Evolutionary conservation across 495 filamentous ascomycete species (phyloP).

Genomic region (Haplographium delicatum): DNA sequence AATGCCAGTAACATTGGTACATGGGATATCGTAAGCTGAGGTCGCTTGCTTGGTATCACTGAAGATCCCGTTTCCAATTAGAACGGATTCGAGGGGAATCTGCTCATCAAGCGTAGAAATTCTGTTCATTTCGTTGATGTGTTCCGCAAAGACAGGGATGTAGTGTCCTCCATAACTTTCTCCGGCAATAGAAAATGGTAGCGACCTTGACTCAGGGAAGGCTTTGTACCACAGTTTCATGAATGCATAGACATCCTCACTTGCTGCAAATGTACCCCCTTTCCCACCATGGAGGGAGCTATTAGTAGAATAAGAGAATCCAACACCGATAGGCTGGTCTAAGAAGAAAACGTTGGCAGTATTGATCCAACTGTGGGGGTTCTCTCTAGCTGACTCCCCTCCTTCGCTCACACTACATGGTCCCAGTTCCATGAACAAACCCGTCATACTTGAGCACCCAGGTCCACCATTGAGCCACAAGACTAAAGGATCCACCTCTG

Average conservation of each 20-base stretch:
- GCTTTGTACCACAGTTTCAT: constrained; percentile 34
- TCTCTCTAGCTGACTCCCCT: constrained; percentile 12
- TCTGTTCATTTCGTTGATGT: constrained; percentile 41
- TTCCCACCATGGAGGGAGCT: constrained; percentile 1
- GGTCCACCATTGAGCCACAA: constrained; percentile 22
- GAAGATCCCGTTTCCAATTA: constrained; percentile 70
- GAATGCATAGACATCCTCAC: constrained; percentile 53
- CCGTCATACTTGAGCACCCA: constrained; percentile 21
- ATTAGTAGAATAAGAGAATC: constrained; percentile 19
- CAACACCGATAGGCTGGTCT: constrained; percentile 21
- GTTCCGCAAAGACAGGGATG: constrained; percentile 64
- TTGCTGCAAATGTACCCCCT: constrained; percentile 15
- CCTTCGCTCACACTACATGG: constrained; percentile 18
- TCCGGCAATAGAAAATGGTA: constrained; percentile 48
- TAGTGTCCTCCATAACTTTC: constrained; percentile 75
- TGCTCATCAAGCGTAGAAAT: constrained; percentile 64
- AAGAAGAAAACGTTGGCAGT: constrained; percentile 22
- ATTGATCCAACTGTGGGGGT: constrained; percentile 22
- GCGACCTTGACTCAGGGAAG: constrained; percentile 30
- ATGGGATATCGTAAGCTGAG: constrained; percentile 57
- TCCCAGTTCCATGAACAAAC: constrained; percentile 23
- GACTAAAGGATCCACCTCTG: constrained; percentile 8
- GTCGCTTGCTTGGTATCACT: constrained; percentile 55
- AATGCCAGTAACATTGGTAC: constrained; percentile 50
- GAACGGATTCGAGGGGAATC: constrained; percentile 70